These are phyloP conservation scores for Boeremia exigua DNA, from an alignment of 2,329 filamentous ascomycete species.

Conservation along the genomic window DNA sequence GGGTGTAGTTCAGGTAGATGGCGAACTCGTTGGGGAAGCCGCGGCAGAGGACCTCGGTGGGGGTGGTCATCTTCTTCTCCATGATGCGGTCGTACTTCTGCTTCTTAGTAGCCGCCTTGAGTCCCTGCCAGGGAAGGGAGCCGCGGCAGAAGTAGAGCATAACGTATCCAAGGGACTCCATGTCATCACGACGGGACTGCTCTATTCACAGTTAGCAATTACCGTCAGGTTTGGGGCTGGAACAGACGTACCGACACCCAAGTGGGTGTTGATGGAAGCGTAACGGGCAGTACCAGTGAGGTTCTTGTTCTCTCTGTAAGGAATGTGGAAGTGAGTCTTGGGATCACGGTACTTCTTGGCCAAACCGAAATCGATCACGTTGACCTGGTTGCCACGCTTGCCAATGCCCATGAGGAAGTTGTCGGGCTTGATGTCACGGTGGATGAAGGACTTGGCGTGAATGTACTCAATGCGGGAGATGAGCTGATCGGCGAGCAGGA, in stretches of 20 bases:
- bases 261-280: slow-evolving; percentile 97
- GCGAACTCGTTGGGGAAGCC: slow-evolving; percentile 99
- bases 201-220: slow-evolving; percentile 59
- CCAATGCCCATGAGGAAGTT: slow-evolving; percentile 99
- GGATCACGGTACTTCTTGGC: slow-evolving; percentile 99
- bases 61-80: slow-evolving; percentile 99
- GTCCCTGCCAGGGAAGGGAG: slow-evolving; percentile 96
- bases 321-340: slow-evolving; percentile 99
- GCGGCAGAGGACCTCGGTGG: slow-evolving; percentile 96
- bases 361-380: slow-evolving; percentile 98
- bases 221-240: neutral
- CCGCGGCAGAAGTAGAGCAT: slow-evolving; percentile 99
- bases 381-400: slow-evolving; percentile 99
- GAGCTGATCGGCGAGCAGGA: slow-evolving; percentile 94
- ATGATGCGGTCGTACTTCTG: slow-evolving; percentile 99
- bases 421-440: slow-evolving; percentile 99
- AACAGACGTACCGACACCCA: slow-evolving; percentile 76
- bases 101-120: slow-evolving; percentile 99
- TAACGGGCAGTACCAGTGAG: slow-evolving; percentile 98
- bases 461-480: slow-evolving; percentile 99
- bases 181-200: slow-evolving; percentile 98
- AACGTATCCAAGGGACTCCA: slow-evolving; percentile 98
- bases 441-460: slow-evolving; percentile 98
- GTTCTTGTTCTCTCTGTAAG: slow-evolving; percentile 99
- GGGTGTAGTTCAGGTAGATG: slow-evolving; percentile 99